Evolutionary conservation across 139 green algal genomes (phyloP).

Genomic region (Haematococcus sp.): DNA sequence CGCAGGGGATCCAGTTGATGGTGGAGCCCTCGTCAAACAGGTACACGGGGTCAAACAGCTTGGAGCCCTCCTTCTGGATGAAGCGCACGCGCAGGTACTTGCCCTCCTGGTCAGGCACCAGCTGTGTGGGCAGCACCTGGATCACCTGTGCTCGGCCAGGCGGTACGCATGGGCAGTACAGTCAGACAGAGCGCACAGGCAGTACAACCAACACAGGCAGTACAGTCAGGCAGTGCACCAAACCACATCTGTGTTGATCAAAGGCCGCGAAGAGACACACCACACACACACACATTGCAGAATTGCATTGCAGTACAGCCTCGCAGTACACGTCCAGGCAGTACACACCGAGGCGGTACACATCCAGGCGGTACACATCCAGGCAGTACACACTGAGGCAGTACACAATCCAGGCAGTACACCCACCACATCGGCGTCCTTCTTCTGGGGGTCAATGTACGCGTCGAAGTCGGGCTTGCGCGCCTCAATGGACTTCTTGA

Average conservation of each 20-base stretch:
- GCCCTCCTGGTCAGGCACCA: constrained; percentile 98
- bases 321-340: not conserved
- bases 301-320: too few relatives aligned
- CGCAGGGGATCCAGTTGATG: constrained; percentile 99
- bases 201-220: too few relatives aligned
- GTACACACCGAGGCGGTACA: not conserved
- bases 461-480: constrained; percentile 99
- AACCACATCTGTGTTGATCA: not conserved
- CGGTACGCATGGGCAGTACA: too few relatives aligned
- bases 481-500: constrained; percentile 97
- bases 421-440: constrained; percentile 96
- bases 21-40: constrained; percentile 99
- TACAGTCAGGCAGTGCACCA: not conserved
- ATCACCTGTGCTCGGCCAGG: not conserved
- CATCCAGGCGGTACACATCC: not conserved
- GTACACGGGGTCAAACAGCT: constrained; percentile 86
- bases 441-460: constrained; percentile 99
- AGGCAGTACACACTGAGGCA: too few relatives aligned
- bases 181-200: too few relatives aligned
- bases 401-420: too few relatives aligned
- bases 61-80: constrained; percentile 97
- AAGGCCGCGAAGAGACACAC: too few relatives aligned
- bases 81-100: constrained; percentile 98
- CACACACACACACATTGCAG: too few relatives aligned
- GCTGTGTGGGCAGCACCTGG: constrained; percentile 97